Base-by-base conservation (phyloP, 768 basidiomycete species). In the Phanerochaete sordida region DNA sequence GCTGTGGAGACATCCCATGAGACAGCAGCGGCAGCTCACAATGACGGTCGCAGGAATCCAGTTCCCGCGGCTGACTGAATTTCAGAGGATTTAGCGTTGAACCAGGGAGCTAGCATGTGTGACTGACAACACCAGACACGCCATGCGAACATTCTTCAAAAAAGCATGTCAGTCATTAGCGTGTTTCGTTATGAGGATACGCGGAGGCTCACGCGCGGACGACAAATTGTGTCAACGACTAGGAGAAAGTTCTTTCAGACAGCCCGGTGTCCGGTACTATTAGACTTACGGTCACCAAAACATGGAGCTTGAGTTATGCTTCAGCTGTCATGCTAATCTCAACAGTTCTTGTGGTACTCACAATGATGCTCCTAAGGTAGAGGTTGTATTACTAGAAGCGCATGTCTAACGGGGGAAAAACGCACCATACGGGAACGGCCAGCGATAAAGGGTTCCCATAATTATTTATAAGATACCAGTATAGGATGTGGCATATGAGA, bases 401-500 rank as follows among this genome's bases (percentile, higher is more conserved):
- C n/a, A n/a, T n/a, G n/a, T n/a, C n/a, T n/a, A n/a, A n/a, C n/a
- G n/a, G n/a, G n/a, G n/a, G n/a, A 35, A 6, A 35, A 6, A 35
- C 81, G 37, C 51, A 83, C 85, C 85, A 87, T 11, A 81, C 74
- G 0, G 81, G 79, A 23, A 63, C 60, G 15, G 65, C 9, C 21
- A 86, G 70, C 2, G 83, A 77, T 19, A 69, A 6, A 2, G 79
- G 77, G 63, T 81, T 80, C 58, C 79, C 67, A 64, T 78, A 86
- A 69, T 86, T 84, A 44, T 67, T 71, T 45, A 86, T 82, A 53
- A 85, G 75, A 63, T 86, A 86, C 65, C 76, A 76, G 63, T 86
- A 87, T 39, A 83, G 73, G 62, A 84, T 77, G 65, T 86, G 85
- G 51, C 75, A 74, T 48, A 79, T 81, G 57, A 86, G 65, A 45